Percentiles rank a stretch among this genome's conserved stretches.
phyloP scores from a whole-genome alignment of 2,329 filamentous ascomycete species.

The Microcera coccophila region DNA sequence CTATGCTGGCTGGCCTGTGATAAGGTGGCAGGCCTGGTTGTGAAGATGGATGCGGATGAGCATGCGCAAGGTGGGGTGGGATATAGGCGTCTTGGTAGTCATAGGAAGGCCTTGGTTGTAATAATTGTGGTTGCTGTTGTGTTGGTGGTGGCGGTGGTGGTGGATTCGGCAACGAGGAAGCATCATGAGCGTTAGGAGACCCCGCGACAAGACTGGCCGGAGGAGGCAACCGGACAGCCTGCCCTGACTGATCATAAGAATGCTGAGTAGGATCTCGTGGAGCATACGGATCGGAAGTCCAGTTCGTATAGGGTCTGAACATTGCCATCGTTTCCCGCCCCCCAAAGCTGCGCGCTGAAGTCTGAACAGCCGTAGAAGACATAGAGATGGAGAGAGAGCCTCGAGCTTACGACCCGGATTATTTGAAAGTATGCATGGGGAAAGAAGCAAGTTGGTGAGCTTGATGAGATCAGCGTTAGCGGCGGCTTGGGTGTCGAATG shows the following conservation, averaged over 20 bases:
- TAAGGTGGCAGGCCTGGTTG: slow-evolving; percentile 9
- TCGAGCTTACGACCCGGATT: slow-evolving; percentile 2
- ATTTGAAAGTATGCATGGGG: slow-evolving; percentile 13
- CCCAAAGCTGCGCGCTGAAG: slow-evolving; percentile 12
- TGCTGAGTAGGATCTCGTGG: slow-evolving; percentile 22
- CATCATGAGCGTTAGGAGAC: not conserved
- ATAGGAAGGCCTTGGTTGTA: slow-evolving; percentile 5
- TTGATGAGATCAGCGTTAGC: slow-evolving; percentile 13
- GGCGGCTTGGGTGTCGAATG: slow-evolving; percentile 18
- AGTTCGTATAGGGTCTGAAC: slow-evolving; percentile 21
- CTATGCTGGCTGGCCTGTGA: slow-evolving; percentile 2
- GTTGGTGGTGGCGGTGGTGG: no score
- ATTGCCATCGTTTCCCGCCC: slow-evolving; percentile 16
- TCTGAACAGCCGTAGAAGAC: slow-evolving; percentile 20
- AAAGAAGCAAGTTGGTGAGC: slow-evolving; percentile 13
- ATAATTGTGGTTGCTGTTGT: no score
- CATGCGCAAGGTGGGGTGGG: slow-evolving; percentile 12
- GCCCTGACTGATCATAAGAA: slow-evolving; percentile 25
- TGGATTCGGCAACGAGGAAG: slow-evolving; percentile 1
- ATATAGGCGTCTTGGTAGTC: slow-evolving; percentile 14
- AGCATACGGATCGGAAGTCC: slow-evolving; percentile 18
- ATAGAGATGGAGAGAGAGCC: slow-evolving; percentile 7
- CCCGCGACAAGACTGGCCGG: slow-evolving; percentile 21
- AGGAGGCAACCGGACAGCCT: slow-evolving; percentile 26
- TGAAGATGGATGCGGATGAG: slow-evolving; percentile 15